phyloP scores from a whole-genome alignment of 257 asterid species.

The Capsicum rhomboideum region DNA sequence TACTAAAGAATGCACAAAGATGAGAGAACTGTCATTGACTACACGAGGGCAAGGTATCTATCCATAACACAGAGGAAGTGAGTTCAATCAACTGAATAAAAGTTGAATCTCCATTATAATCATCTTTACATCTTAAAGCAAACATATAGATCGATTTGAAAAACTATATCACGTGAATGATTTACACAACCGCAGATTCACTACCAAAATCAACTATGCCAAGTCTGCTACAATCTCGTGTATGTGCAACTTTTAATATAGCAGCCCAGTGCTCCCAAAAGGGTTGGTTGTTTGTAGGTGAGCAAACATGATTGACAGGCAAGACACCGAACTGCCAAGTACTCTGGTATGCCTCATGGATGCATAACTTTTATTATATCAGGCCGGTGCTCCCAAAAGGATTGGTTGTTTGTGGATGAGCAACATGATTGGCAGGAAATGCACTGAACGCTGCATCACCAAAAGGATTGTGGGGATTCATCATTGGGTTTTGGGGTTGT shows the following conservation, averaged over 20 bases:
- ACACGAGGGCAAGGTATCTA: background rate
- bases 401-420: constrained; percentile 55
- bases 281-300: constrained; percentile 58
- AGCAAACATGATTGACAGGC: constrained; percentile 44
- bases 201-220: constrained; percentile 41
- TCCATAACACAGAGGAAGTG: background rate
- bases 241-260: constrained; percentile 7
- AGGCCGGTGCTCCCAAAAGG: constrained; percentile 72
- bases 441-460: constrained; percentile 60
- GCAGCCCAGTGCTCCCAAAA: constrained; percentile 33
- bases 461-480: constrained; percentile 70
- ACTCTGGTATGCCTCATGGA: constrained; percentile 5
- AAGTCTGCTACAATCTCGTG: constrained; percentile 20
- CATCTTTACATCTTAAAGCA: constrained; percentile 5
- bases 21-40: background rate
- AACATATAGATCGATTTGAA: constrained; percentile 13
- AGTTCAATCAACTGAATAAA: background rate
- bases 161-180: constrained; percentile 9
- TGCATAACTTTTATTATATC: constrained; percentile 21
- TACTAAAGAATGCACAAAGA: background rate
- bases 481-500: constrained; percentile 34
- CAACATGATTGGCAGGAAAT: constrained; percentile 36
- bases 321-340: constrained; percentile 41
- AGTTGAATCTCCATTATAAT: background rate
- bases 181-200: constrained; percentile 18